These are phyloP conservation scores for Phytopythium cucurbitacearum DNA, from an alignment of 352 stramenopile genomes.

Conservation along the genomic window DNA sequence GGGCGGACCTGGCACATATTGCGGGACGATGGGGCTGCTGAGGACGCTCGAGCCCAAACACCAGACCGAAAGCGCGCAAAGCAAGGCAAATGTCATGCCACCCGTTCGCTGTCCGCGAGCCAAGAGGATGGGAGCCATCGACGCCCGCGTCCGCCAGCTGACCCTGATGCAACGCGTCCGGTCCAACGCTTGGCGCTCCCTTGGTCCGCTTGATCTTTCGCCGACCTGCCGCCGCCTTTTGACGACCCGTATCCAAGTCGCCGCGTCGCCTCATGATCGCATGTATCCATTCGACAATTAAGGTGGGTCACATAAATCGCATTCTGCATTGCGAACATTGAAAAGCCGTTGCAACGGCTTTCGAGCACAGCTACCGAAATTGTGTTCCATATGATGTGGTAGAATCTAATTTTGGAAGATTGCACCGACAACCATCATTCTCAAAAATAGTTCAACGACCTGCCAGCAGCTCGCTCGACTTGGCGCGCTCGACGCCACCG, in stretches of 20 bases:
- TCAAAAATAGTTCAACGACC: background rate
- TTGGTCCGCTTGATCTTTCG: no score
- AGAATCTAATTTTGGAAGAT: background rate
- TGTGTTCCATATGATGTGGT: background rate
- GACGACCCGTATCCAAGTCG: no score
- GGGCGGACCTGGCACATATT: constrained; percentile 59
- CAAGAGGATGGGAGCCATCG: no score
- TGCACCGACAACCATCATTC: background rate
- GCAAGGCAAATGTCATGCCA: background rate
- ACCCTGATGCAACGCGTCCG: no score
- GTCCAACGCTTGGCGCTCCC: no score
- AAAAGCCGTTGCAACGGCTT: background rate
- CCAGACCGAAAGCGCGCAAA: background rate
- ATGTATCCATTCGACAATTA: no score
- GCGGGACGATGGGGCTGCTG: constrained; percentile 37
- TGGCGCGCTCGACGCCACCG: background rate
- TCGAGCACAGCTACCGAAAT: background rate
- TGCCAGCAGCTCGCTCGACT: no score
- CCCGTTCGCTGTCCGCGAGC: no score
- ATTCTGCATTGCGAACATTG: background rate
- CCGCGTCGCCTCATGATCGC: no score
- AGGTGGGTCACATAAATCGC: background rate
- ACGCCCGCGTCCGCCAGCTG: no score
- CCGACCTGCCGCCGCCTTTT: no score
- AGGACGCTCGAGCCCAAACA: constrained; percentile 8